Evolutionary conservation across 2,329 filamentous ascomycete species (phyloP).

Genomic region (Knufia fluminis): DNA sequence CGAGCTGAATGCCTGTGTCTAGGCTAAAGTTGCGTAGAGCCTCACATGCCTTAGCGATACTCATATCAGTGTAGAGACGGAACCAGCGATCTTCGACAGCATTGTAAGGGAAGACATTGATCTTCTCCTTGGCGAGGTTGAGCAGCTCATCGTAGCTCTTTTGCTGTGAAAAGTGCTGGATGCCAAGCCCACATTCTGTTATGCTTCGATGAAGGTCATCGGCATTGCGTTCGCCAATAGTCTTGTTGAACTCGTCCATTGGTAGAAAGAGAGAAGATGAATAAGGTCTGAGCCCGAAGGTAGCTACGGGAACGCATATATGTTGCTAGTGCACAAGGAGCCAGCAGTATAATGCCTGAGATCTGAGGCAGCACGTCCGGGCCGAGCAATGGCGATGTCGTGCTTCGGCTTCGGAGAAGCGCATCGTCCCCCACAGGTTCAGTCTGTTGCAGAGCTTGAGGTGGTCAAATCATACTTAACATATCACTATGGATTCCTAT

Average conservation of each 20-base stretch:
- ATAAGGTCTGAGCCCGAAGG: too few species aligned
- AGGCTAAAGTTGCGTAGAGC: constrained; percentile 22
- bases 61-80: constrained; percentile 49
- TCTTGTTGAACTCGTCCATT: too few species aligned
- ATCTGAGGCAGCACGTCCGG: background rate
- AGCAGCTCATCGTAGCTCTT: constrained; percentile 31
- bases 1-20: too few species aligned
- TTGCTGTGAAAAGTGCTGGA: too few species aligned
- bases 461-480: background rate
- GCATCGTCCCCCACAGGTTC: background rate
- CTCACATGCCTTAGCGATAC: constrained; percentile 38
- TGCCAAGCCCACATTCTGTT: too few species aligned
- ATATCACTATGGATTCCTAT: background rate
- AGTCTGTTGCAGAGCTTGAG: background rate
- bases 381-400: background rate
- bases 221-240: too few species aligned
- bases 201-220: too few species aligned
- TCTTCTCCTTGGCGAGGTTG: constrained; percentile 41
- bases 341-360: too few species aligned
- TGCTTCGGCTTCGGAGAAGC: background rate
- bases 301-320: too few species aligned
- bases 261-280: too few species aligned
- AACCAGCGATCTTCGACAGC: constrained; percentile 49
- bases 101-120: constrained; percentile 49
- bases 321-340: too few species aligned